Conservation (phyloP, 1,284 basidiomycete species). For the Vanrija humicola region DNA sequence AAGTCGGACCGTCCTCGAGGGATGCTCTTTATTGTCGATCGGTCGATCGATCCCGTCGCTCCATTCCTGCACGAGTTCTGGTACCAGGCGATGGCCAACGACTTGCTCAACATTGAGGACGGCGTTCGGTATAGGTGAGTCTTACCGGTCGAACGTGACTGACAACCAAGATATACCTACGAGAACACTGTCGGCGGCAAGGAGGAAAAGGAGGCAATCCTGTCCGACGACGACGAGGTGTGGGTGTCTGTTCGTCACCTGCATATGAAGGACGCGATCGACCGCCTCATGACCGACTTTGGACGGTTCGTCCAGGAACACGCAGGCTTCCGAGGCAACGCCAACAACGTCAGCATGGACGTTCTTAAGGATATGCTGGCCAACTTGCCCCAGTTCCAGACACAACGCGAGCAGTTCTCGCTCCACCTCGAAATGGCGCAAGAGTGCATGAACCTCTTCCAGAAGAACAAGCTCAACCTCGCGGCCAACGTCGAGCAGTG, state of each 20-base stretch:
- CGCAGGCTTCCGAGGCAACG: constrained; percentile 71
- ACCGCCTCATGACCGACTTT: constrained; percentile 91
- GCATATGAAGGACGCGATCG: constrained; percentile 98
- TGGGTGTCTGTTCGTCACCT: constrained; percentile 92
- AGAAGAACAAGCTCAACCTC: constrained; percentile 77
- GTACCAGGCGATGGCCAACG: constrained; percentile 98
- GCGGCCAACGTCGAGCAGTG: constrained; percentile 92
- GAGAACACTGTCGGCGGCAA: constrained; percentile 68
- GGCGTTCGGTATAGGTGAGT: constrained; percentile 80
- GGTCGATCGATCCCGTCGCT: constrained; percentile 86
- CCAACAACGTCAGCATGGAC: constrained; percentile 69
- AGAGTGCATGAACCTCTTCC: constrained; percentile 92
- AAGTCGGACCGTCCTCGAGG: constrained; percentile 57
- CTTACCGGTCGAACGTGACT: background rate
- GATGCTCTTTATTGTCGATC: constrained; percentile 87
- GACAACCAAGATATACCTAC: constrained; percentile 70
- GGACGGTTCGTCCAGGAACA: constrained; percentile 90
- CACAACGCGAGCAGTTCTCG: constrained; percentile 92
- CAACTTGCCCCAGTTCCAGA: constrained; percentile 88
- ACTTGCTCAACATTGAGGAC: constrained; percentile 81
- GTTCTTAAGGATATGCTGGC: constrained; percentile 99
- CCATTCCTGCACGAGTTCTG: constrained; percentile 97
- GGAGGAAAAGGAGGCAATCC: constrained; percentile 79
- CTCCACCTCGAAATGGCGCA: constrained; percentile 96
- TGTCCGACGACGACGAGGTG: constrained; percentile 81